These are phyloP conservation scores for Aspergillus bertholletiae DNA, from an alignment of 495 filamentous ascomycete genomes.

Conservation along the genomic window DNA sequence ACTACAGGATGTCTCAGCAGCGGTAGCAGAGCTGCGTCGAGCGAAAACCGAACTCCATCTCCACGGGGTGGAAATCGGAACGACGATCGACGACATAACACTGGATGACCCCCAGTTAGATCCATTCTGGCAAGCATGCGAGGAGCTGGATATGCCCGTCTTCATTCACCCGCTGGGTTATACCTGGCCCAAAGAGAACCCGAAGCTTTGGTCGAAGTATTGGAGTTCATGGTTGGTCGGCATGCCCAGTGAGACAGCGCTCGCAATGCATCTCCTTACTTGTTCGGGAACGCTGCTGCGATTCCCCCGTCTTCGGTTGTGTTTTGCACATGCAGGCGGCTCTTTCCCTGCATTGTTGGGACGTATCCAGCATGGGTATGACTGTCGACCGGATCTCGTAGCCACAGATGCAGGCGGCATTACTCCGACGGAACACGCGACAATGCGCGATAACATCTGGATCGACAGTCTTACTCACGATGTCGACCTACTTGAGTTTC, in stretches of 20 bases:
- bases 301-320: conserved; percentile 15
- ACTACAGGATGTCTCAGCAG: conserved; percentile 13
- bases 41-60: conserved; percentile 13
- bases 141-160: conserved; percentile 17
- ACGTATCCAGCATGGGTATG: conserved; percentile 20
- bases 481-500: conserved; percentile 14
- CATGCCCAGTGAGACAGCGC: conserved; percentile 21
- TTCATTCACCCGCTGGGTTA: conserved; percentile 22
- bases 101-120: conserved; percentile 12
- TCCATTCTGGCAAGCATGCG: conserved; percentile 16
- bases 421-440: conserved; percentile 13
- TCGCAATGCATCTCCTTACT: conserved; percentile 14
- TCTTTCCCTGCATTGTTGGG: conserved; percentile 17
- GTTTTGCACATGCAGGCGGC: conserved; percentile 20
- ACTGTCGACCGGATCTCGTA: conserved; percentile 22
- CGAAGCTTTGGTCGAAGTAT: conserved; percentile 15
- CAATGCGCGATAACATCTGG: conserved; percentile 20
- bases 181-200: conserved; percentile 14
- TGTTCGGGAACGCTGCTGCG: conserved; percentile 16
- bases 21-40: conserved; percentile 11
- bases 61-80: conserved; percentile 18
- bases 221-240: conserved; percentile 21
- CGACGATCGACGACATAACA: conserved; percentile 9
- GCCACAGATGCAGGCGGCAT: conserved; percentile 16
- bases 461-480: conserved; percentile 24